These are phyloP conservation scores for Butyriboletus loyo DNA, from an alignment of 768 basidiomycete species.

Conservation along the genomic window DNA sequence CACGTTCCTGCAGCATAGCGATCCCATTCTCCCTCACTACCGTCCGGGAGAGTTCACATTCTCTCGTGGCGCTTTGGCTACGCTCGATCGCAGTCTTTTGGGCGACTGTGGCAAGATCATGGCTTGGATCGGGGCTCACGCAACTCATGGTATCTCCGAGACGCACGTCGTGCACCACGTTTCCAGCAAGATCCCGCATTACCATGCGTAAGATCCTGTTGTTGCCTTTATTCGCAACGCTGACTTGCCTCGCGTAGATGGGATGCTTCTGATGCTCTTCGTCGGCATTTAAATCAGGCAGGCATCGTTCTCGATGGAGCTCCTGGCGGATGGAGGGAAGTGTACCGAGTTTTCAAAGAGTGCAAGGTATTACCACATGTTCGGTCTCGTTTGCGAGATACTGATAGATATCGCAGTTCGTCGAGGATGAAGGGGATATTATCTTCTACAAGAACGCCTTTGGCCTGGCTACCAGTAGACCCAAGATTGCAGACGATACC, in stretches of 20 bases:
- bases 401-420: conserved; percentile 50
- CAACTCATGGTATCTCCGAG: conserved; percentile 91
- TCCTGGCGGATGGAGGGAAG: conserved; percentile 78
- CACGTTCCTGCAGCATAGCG: conserved; percentile 98
- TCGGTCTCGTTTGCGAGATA: background rate
- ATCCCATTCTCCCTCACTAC: conserved; percentile 93
- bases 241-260: conserved; percentile 45
- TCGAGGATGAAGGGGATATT: conserved; percentile 91
- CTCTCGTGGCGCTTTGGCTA: conserved; percentile 88
- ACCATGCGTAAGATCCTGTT: conserved; percentile 55
- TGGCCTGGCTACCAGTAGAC: conserved; percentile 71
- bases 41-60: conserved; percentile 87
- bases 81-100: conserved; percentile 80
- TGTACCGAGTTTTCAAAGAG: conserved; percentile 70
- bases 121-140: conserved; percentile 81
- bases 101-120: conserved; percentile 76
- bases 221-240: background rate
- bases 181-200: conserved; percentile 95
- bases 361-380: conserved; percentile 55
- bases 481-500: conserved; percentile 57
- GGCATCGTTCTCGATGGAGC: conserved; percentile 64
- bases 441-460: conserved; percentile 87
- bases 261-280: conserved; percentile 87
- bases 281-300: conserved; percentile 59
- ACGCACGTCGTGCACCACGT: conserved; percentile 93